These are phyloP conservation scores for Amphicarpaea edgeworthii DNA, from an alignment of 306 rosid genomes.

Conservation along the genomic window DNA sequence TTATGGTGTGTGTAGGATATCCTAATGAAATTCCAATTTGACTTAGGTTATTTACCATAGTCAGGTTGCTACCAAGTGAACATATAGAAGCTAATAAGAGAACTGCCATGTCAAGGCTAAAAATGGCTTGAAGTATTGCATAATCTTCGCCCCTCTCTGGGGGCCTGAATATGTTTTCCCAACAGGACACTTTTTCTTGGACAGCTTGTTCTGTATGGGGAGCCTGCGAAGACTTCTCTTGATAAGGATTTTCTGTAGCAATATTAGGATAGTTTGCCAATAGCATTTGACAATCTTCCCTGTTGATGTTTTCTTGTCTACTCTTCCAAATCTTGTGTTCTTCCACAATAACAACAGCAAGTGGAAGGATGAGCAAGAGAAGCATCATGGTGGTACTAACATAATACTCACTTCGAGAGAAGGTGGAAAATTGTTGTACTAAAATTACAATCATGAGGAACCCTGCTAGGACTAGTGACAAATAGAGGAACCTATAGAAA, in stretches of 20 bases:
- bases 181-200: conserved; percentile 32
- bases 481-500: conserved; percentile 63
- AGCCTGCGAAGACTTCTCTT: not conserved
- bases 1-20: conserved; percentile 53
- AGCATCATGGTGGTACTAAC: conserved; percentile 49
- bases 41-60: conserved; percentile 63
- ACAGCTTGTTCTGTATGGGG: conserved; percentile 27
- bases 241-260: conserved; percentile 34
- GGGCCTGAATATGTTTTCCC: conserved; percentile 45
- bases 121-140: conserved; percentile 65
- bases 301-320: not conserved
- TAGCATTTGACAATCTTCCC: not conserved
- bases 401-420: conserved; percentile 45
- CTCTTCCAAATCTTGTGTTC: conserved; percentile 53
- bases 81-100: conserved; percentile 58
- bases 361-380: conserved; percentile 63
- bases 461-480: conserved; percentile 60
- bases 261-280: conserved; percentile 30
- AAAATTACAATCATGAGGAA: conserved; percentile 60
- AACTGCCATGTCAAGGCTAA: conserved; percentile 56
- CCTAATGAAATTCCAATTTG: conserved; percentile 65
- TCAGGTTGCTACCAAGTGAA: conserved; percentile 63
- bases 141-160: conserved; percentile 60
- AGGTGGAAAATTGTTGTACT: conserved; percentile 50
- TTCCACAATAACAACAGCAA: conserved; percentile 54